A percentile compares a stretch with the other conserved stretches of the same genome.
Evolutionary conservation across 192 early-diverging fungal species (phyloP).

Genomic region (Coemansia aciculifera): DNA sequence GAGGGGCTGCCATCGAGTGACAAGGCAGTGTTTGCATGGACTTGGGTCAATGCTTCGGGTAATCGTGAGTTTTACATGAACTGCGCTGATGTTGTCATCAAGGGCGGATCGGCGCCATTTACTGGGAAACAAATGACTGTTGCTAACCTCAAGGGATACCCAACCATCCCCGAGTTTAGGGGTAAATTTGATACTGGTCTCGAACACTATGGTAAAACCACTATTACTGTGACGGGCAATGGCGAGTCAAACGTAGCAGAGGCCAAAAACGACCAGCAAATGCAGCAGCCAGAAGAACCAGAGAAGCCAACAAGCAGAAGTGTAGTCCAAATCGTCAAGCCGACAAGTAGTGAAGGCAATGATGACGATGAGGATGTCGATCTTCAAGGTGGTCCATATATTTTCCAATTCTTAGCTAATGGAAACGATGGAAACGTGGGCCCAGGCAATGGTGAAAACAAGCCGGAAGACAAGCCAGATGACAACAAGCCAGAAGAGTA

Average conservation of each 20-base stretch:
- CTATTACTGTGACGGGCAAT: slow-evolving; percentile 18
- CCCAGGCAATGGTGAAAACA: not conserved
- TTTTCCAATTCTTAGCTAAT: not conserved
- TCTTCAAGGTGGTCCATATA: not conserved
- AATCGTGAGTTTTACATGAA: slow-evolving; percentile 66
- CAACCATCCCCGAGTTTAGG: slow-evolving; percentile 28
- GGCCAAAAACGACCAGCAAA: not conserved
- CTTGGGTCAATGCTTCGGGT: slow-evolving; percentile 63
- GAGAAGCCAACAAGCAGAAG: not conserved
- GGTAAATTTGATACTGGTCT: slow-evolving; percentile 17
- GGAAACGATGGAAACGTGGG: not conserved
- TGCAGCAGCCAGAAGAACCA: not conserved
- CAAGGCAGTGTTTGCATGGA: slow-evolving; percentile 59
- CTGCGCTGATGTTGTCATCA: slow-evolving; percentile 57
- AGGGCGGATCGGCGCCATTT: slow-evolving; percentile 24
- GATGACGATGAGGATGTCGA: not conserved
- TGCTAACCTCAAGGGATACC: slow-evolving; percentile 33
- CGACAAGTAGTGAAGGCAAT: not conserved
- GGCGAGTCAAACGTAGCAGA: slow-evolving; percentile 2
- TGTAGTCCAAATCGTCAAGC: not conserved
- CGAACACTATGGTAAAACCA: slow-evolving; percentile 8
- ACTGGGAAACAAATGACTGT: slow-evolving; percentile 39
- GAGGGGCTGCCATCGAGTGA: slow-evolving; percentile 21
- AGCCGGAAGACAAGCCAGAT: not conserved
- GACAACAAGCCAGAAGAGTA: not conserved